Conservation (phyloP, 306 rosid genomes). For the Gastrolobium bilobum region DNA sequence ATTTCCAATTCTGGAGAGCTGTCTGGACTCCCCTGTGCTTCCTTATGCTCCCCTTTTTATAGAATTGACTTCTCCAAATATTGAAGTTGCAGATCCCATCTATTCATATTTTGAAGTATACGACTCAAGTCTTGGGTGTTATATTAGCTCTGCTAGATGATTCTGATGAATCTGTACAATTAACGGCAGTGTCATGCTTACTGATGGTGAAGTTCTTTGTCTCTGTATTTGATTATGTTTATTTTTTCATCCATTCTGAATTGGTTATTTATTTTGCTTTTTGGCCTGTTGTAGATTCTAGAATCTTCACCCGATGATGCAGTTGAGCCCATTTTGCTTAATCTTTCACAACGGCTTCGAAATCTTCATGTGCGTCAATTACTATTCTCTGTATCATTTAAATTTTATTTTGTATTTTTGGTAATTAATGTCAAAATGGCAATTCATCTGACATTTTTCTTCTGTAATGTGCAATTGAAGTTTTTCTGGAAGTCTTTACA, state of each 20-base stretch:
- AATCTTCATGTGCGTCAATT: slow-evolving; percentile 81
- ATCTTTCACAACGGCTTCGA: slow-evolving; percentile 84
- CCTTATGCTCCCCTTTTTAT: slow-evolving; percentile 21
- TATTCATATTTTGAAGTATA: slow-evolving; percentile 73
- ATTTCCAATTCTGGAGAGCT: slow-evolving; percentile 21
- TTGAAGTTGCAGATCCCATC: slow-evolving; percentile 77
- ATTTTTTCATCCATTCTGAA: slow-evolving; percentile 31
- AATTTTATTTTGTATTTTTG: slow-evolving; percentile 2
- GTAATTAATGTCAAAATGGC: slow-evolving; percentile 20
- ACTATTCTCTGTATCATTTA: slow-evolving; percentile 3
- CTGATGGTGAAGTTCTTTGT: slow-evolving; percentile 70
- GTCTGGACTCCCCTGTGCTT: slow-evolving; percentile 9
- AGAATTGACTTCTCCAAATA: slow-evolving; percentile 42
- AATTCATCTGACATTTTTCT: slow-evolving; percentile 32
- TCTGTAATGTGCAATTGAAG: slow-evolving; percentile 2
- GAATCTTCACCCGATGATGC: slow-evolving; percentile 87
- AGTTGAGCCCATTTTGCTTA: slow-evolving; percentile 88
- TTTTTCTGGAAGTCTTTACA: neutral
- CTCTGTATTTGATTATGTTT: slow-evolving; percentile 15
- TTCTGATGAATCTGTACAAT: slow-evolving; percentile 87
- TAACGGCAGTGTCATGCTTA: slow-evolving; percentile 92
- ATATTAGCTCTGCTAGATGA: slow-evolving; percentile 93
- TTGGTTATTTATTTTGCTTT: slow-evolving; percentile 44
- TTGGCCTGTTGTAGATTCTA: slow-evolving; percentile 66
- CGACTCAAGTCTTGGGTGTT: slow-evolving; percentile 89